Conservation (phyloP, 2,329 filamentous ascomycete genomes). For the Curvularia lunata region DNA sequence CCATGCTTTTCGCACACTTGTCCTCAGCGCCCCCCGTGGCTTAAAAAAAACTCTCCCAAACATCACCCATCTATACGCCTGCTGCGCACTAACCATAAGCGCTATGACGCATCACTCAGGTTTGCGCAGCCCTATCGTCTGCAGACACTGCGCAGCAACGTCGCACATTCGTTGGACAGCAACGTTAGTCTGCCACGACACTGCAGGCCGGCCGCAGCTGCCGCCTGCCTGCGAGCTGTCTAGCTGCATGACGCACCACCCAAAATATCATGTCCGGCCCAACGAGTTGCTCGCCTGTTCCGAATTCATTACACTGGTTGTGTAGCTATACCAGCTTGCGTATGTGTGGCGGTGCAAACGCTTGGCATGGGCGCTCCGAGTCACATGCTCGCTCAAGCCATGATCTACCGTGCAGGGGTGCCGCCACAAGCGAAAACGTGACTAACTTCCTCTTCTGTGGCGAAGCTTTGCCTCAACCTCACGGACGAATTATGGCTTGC, state of each 20-base stretch:
- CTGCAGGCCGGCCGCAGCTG: slow-evolving; percentile 37
- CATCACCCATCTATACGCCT: not conserved
- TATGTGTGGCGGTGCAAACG: slow-evolving; percentile 43
- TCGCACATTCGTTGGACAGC: slow-evolving; percentile 36
- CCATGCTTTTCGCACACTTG: slow-evolving; percentile 7
- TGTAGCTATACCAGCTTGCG: slow-evolving; percentile 9
- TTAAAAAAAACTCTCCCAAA: slow-evolving; percentile 5
- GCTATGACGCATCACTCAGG: slow-evolving; percentile 38
- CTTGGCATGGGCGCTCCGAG: slow-evolving; percentile 24
- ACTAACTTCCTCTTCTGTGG: slow-evolving; percentile 25
- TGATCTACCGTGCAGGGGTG: slow-evolving; percentile 22
- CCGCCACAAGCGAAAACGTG: slow-evolving; percentile 21
- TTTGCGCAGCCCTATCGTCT: slow-evolving; percentile 39
- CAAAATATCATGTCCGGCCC: slow-evolving; percentile 39
- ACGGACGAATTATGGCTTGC: slow-evolving; percentile 22
- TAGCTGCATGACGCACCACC: slow-evolving; percentile 42
- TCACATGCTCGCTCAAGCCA: slow-evolving; percentile 26
- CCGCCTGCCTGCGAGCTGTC: slow-evolving; percentile 33
- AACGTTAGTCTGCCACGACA: slow-evolving; percentile 44
- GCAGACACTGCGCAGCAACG: slow-evolving; percentile 28
- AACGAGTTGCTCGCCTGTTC: slow-evolving; percentile 28
- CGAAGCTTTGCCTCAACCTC: slow-evolving; percentile 29
- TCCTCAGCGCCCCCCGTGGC: slow-evolving; percentile 10
- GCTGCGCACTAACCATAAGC: slow-evolving; percentile 8
- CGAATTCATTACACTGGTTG: slow-evolving; percentile 19